phyloP scores from a whole-genome alignment of 2,329 filamentous ascomycete species.

The Lasiodiplodia sp. region DNA sequence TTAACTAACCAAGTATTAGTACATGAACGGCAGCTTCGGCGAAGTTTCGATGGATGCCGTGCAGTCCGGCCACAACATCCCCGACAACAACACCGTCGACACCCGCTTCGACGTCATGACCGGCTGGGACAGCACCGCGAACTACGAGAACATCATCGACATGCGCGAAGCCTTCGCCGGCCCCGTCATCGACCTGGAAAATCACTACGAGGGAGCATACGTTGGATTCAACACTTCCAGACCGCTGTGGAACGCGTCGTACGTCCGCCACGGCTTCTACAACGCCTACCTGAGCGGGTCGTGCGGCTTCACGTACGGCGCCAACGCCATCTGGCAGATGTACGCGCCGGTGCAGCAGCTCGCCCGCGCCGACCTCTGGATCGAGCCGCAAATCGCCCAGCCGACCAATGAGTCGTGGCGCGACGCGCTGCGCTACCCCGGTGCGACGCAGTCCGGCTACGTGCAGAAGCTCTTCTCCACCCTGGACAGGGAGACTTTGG shows the following conservation, averaged over 20 bases:
- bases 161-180: conserved; percentile 9
- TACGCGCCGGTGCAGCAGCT: conserved; percentile 1
- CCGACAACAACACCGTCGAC: conserved; percentile 63
- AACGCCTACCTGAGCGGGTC: conserved; percentile 2
- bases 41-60: conserved; percentile 13
- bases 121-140: conserved; percentile 1
- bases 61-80: conserved; percentile 53
- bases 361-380: neutral
- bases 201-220: conserved; percentile 19
- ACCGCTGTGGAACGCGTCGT: conserved; percentile 6
- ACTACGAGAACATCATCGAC: conserved; percentile 16
- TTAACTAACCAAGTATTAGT: neutral
- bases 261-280: conserved; percentile 25
- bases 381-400: conserved; percentile 1
- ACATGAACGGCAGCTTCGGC: conserved; percentile 21
- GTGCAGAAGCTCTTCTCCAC: neutral
- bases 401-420: conserved; percentile 5
- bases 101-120: conserved; percentile 51
- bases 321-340: conserved; percentile 4
- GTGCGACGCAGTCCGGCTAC: conserved; percentile 12
- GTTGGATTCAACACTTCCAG: conserved; percentile 17
- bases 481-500: neutral
- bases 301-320: conserved; percentile 20
- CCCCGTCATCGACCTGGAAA: conserved; percentile 16
- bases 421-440: neutral